Conservation (phyloP, 2,329 filamentous ascomycete species). For the Paracoccidioides brasiliensis region DNA sequence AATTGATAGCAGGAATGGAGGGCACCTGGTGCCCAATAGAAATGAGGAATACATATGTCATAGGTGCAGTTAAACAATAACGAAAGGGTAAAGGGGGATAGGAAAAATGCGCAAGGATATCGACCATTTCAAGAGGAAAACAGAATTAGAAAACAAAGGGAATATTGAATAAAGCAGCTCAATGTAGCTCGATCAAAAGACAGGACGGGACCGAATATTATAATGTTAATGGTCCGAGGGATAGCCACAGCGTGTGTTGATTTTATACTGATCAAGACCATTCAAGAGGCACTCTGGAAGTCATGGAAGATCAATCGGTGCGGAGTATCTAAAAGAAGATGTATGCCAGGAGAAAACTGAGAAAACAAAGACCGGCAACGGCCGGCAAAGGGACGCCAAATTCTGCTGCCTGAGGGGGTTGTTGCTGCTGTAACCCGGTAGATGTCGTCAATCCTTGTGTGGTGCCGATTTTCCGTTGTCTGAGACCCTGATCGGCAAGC, state of each 20-base stretch:
- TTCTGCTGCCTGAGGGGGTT: constrained; percentile 43
- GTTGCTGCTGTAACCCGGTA: constrained; percentile 42
- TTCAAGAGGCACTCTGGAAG: constrained; percentile 9
- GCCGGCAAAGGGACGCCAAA: constrained; percentile 73
- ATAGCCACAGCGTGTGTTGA: neutral
- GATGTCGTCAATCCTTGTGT: constrained; percentile 40
- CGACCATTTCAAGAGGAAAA: neutral
- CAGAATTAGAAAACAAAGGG: neutral
- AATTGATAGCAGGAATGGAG: neutral
- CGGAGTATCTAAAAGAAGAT: constrained; percentile 67
- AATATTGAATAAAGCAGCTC: neutral
- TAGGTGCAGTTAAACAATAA: neutral
- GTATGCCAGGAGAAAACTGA: constrained; percentile 90
- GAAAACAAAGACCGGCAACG: constrained; percentile 67
- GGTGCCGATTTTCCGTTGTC: constrained; percentile 60
- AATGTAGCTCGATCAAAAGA: neutral
- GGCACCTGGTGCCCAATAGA: constrained; percentile 1
- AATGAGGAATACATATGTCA: neutral
- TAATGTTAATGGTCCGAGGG: neutral
- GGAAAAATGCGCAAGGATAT: neutral
- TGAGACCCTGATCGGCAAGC: constrained; percentile 53
- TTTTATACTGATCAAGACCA: constrained; percentile 8
- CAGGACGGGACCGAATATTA: neutral
- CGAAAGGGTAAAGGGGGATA: constrained; percentile 7
- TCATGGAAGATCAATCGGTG: neutral